Conservation (phyloP, 345 rosid genomes). For the Moricandia moricandioides region DNA sequence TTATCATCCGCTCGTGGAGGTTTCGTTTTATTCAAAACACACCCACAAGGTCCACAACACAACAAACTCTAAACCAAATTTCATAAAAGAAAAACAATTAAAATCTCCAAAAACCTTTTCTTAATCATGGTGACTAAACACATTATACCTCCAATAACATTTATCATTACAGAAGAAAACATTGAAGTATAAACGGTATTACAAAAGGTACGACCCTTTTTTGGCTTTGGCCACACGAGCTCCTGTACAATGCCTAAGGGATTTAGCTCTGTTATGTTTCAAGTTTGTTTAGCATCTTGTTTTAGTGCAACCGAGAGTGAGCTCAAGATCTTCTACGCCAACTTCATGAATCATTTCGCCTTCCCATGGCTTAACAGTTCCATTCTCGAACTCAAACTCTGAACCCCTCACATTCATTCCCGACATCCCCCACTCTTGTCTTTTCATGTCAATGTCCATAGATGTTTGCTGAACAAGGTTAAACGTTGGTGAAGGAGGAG, state of each 20-base stretch:
- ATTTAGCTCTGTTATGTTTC: slow-evolving; percentile 17
- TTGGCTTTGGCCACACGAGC: slow-evolving; percentile 2
- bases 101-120: not conserved
- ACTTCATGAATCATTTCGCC: slow-evolving; percentile 94
- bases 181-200: slow-evolving; percentile 24
- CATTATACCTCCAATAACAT: slow-evolving; percentile 14
- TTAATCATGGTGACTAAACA: slow-evolving; percentile 17
- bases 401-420: slow-evolving; percentile 51
- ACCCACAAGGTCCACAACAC: slow-evolving; percentile 1
- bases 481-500: slow-evolving; percentile 71
- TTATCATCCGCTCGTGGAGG: slow-evolving; percentile 26
- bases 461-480: slow-evolving; percentile 58
- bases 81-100: not conserved
- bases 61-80: not conserved
- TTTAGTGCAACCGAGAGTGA: slow-evolving; percentile 64
- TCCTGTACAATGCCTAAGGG: slow-evolving; percentile 31
- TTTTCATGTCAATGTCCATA: slow-evolving; percentile 36
- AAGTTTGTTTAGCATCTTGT: slow-evolving; percentile 27
- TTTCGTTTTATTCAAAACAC: slow-evolving; percentile 29
- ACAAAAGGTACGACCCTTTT: slow-evolving; percentile 23
- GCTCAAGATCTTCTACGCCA: slow-evolving; percentile 84
- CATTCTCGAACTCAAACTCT: slow-evolving; percentile 83
- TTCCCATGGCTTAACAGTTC: slow-evolving; percentile 89
- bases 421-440: slow-evolving; percentile 45
- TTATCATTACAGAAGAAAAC: not conserved